Evolutionary conservation across 1,139 yeast genomes (phyloP).

Genomic region (Arxiozyma slooffiae): DNA sequence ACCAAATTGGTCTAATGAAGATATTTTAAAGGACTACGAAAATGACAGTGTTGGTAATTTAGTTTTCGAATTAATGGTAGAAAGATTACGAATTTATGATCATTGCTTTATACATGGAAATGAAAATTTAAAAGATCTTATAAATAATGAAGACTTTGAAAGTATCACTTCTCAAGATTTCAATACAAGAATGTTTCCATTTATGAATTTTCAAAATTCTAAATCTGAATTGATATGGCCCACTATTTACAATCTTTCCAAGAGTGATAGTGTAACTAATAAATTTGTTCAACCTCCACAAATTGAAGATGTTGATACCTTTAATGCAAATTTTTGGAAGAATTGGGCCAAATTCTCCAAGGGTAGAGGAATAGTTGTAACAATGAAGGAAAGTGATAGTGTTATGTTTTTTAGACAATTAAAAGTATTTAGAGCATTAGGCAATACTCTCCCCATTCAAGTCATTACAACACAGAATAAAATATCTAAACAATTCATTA

Average conservation of each 20-base stretch:
- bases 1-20: constrained; percentile 16
- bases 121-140: constrained; percentile 12
- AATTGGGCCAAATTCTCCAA: constrained; percentile 31
- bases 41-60: constrained; percentile 11
- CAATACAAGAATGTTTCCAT: constrained; percentile 8
- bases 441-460: constrained; percentile 45
- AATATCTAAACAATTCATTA: constrained; percentile 13
- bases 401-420: constrained; percentile 40
- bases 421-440: constrained; percentile 38
- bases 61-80: constrained; percentile 9
- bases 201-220: constrained; percentile 4
- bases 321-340: constrained; percentile 23
- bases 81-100: constrained; percentile 7
- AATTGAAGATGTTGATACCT: constrained; percentile 5
- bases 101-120: constrained; percentile 12
- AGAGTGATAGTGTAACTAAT: neutral
- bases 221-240: constrained; percentile 7
- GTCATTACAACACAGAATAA: constrained; percentile 39
- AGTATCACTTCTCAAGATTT: constrained; percentile 1
- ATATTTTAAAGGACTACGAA: constrained; percentile 6
- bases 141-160: neutral
- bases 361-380: constrained; percentile 44
- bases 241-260: neutral
- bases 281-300: constrained; percentile 1
- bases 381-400: constrained; percentile 38